A percentile compares a stretch with the other conserved stretches of the same genome.
These are phyloP conservation scores for Bonia amplexicaulis DNA, from an alignment of 176 grass and related monocot species.

Conservation along the genomic window DNA sequence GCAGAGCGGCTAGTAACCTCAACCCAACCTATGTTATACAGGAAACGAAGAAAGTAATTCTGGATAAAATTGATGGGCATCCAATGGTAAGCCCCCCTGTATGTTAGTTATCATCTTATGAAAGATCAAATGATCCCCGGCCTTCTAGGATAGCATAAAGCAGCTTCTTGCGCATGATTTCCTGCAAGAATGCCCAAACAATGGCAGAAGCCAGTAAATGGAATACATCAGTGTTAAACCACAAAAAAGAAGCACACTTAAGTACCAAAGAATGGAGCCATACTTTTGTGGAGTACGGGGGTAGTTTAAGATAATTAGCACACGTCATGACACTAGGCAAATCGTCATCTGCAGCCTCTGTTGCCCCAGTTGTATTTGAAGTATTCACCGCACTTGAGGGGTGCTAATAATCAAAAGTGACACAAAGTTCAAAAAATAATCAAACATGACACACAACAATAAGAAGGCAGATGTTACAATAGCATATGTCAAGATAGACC, in stretches of 20 bases:
- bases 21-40: slow-evolving; percentile 33
- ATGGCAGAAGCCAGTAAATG: not conserved
- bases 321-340: slow-evolving; percentile 96
- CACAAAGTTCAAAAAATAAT: slow-evolving; percentile 15
- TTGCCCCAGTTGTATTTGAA: slow-evolving; percentile 46
- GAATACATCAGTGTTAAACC: not conserved
- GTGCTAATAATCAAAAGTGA: slow-evolving; percentile 46
- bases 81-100: slow-evolving; percentile 29
- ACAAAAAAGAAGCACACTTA: not conserved
- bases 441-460: not conserved
- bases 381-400: slow-evolving; percentile 48
- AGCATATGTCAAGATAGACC: not conserved
- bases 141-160: slow-evolving; percentile 89
- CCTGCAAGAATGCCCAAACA: slow-evolving; percentile 38
- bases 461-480: not conserved
- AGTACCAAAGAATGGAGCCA: not conserved
- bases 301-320: slow-evolving; percentile 91
- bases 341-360: slow-evolving; percentile 69
- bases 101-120: slow-evolving; percentile 50
- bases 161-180: slow-evolving; percentile 80
- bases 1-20: slow-evolving; percentile 6
- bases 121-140: slow-evolving; percentile 93
- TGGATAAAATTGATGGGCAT: slow-evolving; percentile 31
- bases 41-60: slow-evolving; percentile 31
- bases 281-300: slow-evolving; percentile 84